These are phyloP conservation scores for Pichia kluyveri DNA, from an alignment of 805 yeast genomes.

Conservation along the genomic window DNA sequence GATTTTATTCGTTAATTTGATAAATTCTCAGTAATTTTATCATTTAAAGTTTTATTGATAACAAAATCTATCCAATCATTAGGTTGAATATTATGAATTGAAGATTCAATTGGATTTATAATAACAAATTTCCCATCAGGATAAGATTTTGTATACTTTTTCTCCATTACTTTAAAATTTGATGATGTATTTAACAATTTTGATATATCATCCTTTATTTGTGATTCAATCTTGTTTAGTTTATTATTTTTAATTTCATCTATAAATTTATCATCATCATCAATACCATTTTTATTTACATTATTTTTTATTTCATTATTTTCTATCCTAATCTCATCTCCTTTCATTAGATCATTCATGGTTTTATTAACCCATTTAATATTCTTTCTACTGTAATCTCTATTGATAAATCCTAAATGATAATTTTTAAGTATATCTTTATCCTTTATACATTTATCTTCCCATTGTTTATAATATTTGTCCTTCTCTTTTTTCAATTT, in stretches of 20 bases:
- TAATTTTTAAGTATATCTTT: background rate
- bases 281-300: background rate
- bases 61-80: conserved; percentile 7
- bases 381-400: background rate
- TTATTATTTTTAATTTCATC: background rate
- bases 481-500: background rate
- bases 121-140: background rate
- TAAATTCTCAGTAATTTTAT: background rate
- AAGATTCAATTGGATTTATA: background rate
- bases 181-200: background rate
- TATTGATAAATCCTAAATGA: conserved; percentile 5
- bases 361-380: conserved; percentile 1
- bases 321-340: no score
- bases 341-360: background rate
- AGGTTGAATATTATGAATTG: background rate
- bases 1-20: background rate
- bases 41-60: background rate
- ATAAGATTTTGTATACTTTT: background rate
- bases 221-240: background rate
- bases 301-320: background rate
- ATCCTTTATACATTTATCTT: background rate
- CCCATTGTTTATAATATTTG: background rate
- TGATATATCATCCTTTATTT: background rate
- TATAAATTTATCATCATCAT: background rate
- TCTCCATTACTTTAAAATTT: background rate